Evolutionary conservation across 805 yeast genomes (phyloP).

Genomic region (Hanseniaspora vineae): DNA sequence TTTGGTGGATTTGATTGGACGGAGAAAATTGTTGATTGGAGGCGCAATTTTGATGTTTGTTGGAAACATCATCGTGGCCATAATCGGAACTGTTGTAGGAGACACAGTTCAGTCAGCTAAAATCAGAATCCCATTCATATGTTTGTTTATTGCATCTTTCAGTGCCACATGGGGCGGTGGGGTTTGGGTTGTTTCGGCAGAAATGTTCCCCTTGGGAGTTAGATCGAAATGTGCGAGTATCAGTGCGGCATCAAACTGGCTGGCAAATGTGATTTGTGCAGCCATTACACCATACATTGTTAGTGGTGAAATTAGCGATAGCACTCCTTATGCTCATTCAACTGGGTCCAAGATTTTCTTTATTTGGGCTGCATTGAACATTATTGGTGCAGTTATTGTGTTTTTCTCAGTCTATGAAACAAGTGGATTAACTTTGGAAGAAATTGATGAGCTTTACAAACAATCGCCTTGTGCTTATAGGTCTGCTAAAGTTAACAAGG

Average conservation of each 20-base stretch:
- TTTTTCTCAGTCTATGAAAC: constrained; percentile 68
- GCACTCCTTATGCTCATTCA: constrained; percentile 41
- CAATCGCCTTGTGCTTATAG: constrained; percentile 42
- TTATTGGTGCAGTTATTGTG: constrained; percentile 44
- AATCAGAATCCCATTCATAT: constrained; percentile 45
- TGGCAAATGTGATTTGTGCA: constrained; percentile 65
- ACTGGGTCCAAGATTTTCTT: constrained; percentile 64
- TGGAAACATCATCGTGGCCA: constrained; percentile 58
- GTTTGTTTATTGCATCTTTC: constrained; percentile 61
- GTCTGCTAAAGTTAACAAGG: constrained; percentile 31
- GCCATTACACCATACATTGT: constrained; percentile 63
- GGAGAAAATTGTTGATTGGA: constrained; percentile 51
- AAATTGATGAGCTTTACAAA: constrained; percentile 63
- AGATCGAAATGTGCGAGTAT: constrained; percentile 68
- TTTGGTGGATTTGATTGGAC: constrained; percentile 67
- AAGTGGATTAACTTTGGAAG: constrained; percentile 66
- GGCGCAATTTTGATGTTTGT: constrained; percentile 73
- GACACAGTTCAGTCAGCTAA: constrained; percentile 36
- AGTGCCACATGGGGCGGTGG: constrained; percentile 80
- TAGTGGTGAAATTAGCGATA: constrained; percentile 36
- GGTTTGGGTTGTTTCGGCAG: constrained; percentile 60
- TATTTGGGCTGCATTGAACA: constrained; percentile 65
- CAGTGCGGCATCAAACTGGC: constrained; percentile 71
- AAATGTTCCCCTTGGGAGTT: constrained; percentile 56
- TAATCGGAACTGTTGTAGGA: constrained; percentile 36